Evolutionary conservation across 257 asterid genomes (phyloP).

Genomic region (Striga asiatica): DNA sequence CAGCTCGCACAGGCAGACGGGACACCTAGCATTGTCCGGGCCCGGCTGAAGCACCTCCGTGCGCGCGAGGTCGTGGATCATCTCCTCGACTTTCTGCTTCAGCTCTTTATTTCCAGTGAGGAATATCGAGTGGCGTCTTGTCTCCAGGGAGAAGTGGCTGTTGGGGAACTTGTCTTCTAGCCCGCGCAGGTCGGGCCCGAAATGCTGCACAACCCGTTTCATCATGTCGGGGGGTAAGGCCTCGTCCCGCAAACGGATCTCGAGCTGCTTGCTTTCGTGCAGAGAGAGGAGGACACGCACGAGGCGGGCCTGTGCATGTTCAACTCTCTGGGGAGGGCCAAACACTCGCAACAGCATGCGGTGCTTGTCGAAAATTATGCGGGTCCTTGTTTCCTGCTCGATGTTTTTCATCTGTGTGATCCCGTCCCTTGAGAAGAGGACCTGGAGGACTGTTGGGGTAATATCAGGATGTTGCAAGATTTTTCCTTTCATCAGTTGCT

Average conservation of each 20-base stretch:
- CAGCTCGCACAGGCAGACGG: constrained; percentile 73
- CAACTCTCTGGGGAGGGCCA: constrained; percentile 46
- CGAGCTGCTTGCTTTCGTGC: constrained; percentile 68
- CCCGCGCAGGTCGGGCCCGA: constrained; percentile 69
- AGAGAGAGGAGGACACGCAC: constrained; percentile 39
- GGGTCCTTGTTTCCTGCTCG: constrained; percentile 50
- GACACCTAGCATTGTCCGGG: constrained; percentile 34
- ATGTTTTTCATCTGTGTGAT: constrained; percentile 39
- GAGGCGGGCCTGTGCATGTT: constrained; percentile 37
- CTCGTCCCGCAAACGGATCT: constrained; percentile 59
- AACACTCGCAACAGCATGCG: constrained; percentile 43
- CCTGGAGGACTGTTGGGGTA: constrained; percentile 56
- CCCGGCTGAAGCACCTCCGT: constrained; percentile 22
- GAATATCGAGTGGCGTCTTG: constrained; percentile 52
- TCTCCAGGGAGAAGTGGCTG: constrained; percentile 44
- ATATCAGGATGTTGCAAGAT: constrained; percentile 39
- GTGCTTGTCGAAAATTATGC: constrained; percentile 57
- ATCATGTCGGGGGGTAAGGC: constrained; percentile 71
- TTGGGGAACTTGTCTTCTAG: constrained; percentile 65
- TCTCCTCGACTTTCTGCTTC: constrained; percentile 53
- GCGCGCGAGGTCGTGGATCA: constrained; percentile 38
- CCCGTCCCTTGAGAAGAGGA: constrained; percentile 72
- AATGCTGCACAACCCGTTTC: constrained; percentile 74
- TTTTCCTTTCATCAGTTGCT: constrained; percentile 67
- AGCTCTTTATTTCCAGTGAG: constrained; percentile 45